phyloP scores from a whole-genome alignment of 2,329 filamentous ascomycete genomes.

The Epichloe amarillans region DNA sequence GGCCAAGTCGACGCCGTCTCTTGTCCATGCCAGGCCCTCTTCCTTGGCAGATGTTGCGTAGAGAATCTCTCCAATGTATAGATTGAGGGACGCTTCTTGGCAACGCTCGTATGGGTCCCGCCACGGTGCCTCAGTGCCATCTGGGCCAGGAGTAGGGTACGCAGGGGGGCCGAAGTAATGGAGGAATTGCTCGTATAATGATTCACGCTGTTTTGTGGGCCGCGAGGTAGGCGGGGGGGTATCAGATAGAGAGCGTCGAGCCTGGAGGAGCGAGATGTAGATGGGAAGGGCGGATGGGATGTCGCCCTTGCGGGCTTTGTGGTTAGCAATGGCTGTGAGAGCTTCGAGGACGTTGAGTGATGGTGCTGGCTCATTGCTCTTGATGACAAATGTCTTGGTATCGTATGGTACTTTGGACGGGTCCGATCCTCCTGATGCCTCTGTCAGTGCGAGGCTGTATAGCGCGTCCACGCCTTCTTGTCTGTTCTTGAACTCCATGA shows the following conservation, averaged over 20 bases:
- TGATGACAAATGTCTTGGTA: slow-evolving; percentile 48
- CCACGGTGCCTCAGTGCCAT: slow-evolving; percentile 54
- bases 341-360: slow-evolving; percentile 64
- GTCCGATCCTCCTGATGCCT: slow-evolving; percentile 48
- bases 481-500: slow-evolving; percentile 64
- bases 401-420: slow-evolving; percentile 35
- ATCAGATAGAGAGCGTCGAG: slow-evolving; percentile 48
- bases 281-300: slow-evolving; percentile 63
- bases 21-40: slow-evolving; percentile 76
- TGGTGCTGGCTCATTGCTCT: slow-evolving; percentile 40
- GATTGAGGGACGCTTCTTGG: slow-evolving; percentile 73
- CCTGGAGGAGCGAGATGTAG: slow-evolving; percentile 71
- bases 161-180: slow-evolving; percentile 30
- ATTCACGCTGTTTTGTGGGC: slow-evolving; percentile 5
- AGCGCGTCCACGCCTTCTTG: slow-evolving; percentile 54
- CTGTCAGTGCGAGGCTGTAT: slow-evolving; percentile 63
- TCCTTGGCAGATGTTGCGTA: slow-evolving; percentile 51
- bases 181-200: slow-evolving; percentile 11
- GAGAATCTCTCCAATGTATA: slow-evolving; percentile 89
- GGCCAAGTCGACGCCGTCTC: slow-evolving; percentile 71
- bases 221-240: slow-evolving; percentile 14
- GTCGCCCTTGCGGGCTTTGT: slow-evolving; percentile 58
- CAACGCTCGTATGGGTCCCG: slow-evolving; percentile 56
- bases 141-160: slow-evolving; percentile 58
- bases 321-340: slow-evolving; percentile 65